phyloP scores from a whole-genome alignment of 129 eudicot genomes.

The Rutidosis leptorrhynchoides region DNA sequence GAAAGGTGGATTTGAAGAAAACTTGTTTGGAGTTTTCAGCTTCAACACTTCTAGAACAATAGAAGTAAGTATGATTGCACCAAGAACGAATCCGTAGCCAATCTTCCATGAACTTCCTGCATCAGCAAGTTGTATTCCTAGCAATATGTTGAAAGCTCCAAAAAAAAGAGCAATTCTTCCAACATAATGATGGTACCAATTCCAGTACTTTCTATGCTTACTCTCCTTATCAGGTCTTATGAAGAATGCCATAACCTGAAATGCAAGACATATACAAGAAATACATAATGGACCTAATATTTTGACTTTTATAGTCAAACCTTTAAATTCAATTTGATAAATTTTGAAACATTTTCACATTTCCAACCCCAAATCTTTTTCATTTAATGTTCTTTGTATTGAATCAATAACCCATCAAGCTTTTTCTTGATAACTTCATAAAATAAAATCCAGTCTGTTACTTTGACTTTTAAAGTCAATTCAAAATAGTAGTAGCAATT shows the following conservation, averaged over 20 bases:
- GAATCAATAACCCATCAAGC: neutral
- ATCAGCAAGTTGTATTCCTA: slow-evolving; percentile 74
- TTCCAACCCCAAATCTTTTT: neutral
- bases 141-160: slow-evolving; percentile 65
- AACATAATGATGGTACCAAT: slow-evolving; percentile 67
- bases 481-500: neutral
- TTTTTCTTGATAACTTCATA: neutral
- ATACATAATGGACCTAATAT: neutral
- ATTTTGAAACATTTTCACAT: neutral
- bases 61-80: slow-evolving; percentile 38
- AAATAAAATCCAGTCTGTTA: neutral
- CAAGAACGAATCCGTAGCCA: slow-evolving; percentile 78
- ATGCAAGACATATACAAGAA: slow-evolving; percentile 18
- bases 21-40: slow-evolving; percentile 43
- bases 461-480: slow-evolving; percentile 14
- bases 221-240: slow-evolving; percentile 70
- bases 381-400: neutral
- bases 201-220: slow-evolving; percentile 75
- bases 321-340: neutral
- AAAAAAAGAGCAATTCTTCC: slow-evolving; percentile 73
- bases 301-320: slow-evolving; percentile 17
- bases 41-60: slow-evolving; percentile 60
- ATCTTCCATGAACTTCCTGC: slow-evolving; percentile 75
- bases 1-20: slow-evolving; percentile 40
- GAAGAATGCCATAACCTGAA: slow-evolving; percentile 76